Evolutionary conservation across 2,329 filamentous ascomycete genomes (phyloP), one percentile per base, ranked within the genome.

Genomic region (Aspergillus oerlinghausenensis): DNA sequence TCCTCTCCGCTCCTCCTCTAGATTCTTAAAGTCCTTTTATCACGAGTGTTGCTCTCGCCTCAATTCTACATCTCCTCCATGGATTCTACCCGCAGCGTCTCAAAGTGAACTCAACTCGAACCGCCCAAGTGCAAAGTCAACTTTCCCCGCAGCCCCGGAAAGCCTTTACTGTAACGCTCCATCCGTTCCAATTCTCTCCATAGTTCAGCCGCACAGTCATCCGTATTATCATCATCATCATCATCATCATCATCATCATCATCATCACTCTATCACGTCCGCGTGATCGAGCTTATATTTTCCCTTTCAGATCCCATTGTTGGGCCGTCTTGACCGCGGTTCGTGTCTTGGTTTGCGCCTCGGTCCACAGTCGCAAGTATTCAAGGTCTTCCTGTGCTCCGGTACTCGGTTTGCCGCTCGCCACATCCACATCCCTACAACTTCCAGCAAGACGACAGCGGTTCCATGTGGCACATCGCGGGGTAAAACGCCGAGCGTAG

Each of bases 121-220:
- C 23, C 23, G 11, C 49, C n/a, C 45, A 23, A 49, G 35, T 17
- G 19, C 28, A 21, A 23, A 49, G 35, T 17, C 43, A 23, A 14
- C 21, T 40, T 59, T 54, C 57, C 58, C 58, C 57, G 59, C 57
- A 57, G 50, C 49, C 51, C 55, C 55, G 47, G 51, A 42, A 55
- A 54, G 35, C 43, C 55, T 54, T 52, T 52, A n/a, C 32, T 17
- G 14, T 17, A 38, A 21, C 53, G 45, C 53, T 60, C 58, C 58
- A 58, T 56, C 35, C n/a, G 49, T 50, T 35, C 48, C 25, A 38
- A 14, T 43, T 17, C 26, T 40, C 47, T 40, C 26, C 17, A 9
- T 25, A 32, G 32, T 14, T 25, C 49, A 42, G 35, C 35, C 35
- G 14, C 43, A 47, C 43, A 14, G 43, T 25, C 43, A 47, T 47